Base-by-base conservation (phyloP, 192 early-diverging fungal genomes). In the Coemansia aciculifera region DNA sequence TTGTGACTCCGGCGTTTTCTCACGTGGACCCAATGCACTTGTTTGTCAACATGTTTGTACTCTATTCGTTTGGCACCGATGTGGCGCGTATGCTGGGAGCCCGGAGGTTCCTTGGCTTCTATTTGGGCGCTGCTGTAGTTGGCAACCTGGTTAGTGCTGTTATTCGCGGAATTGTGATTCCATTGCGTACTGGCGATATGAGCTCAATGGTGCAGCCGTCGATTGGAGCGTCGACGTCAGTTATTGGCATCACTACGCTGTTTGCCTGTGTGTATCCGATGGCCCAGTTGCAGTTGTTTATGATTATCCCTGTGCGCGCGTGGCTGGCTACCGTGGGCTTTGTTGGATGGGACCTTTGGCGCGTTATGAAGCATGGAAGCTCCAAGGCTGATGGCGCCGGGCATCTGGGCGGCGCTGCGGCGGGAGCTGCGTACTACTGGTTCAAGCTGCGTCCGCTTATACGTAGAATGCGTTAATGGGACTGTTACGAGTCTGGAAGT, bases 371-470 rank as follows among this genome's bases (percentile, higher is more conserved):
- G 43, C 44, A 56, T 29, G 32, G 43, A 1, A 62, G 54, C 52
- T 67, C 69, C 6, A 67, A 44, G 34, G 57, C 74, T 39, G 84
- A 85, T 60, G 77, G 76, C n/a, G 84, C 84, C 0, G 84, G 84
- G 5, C 84, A 85, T 73, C 63, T 85, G 29, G 84, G 84, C 68
- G 84, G 84, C 13, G 76, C 79, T 32, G 57, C 68, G 11, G 76
- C 76, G 6, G 84, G 69, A 4, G 36, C 79, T 15, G 84, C 64
- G 31, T 85, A 81, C 74, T 85, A 82, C 77, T 85, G 82, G 82
- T 73, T 79, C 69, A 62, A 67, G 0, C 62, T 84, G 38, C 77
- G 82, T 40, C 77, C 74, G 21, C 62, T 63, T 15, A 71, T 84
- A 34, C 71, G 82, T 17, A 63, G 74, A 36, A 70, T 81, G 70